phyloP scores from a whole-genome alignment of 768 basidiomycete genomes.

The Russula ochroleuca region DNA sequence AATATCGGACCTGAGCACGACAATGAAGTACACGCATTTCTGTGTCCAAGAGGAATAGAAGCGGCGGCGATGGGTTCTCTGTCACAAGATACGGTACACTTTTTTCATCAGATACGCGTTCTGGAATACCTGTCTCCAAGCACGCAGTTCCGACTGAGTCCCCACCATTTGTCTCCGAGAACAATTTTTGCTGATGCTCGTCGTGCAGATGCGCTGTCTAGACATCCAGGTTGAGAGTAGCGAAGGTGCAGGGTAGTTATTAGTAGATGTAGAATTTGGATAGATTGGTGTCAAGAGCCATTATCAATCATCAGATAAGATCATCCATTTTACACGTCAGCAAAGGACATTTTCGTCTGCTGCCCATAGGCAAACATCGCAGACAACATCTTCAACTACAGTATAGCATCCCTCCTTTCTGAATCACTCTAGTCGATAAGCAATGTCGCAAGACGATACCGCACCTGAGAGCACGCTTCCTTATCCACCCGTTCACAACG shows the following conservation, averaged over 20 bases:
- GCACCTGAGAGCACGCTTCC: conserved; percentile 65
- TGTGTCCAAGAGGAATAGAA: background rate
- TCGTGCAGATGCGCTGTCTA: background rate
- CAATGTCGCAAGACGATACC: conserved; percentile 21
- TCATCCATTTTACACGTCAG: background rate
- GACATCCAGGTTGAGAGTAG: background rate
- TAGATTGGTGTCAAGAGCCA: background rate
- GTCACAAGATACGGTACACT: background rate
- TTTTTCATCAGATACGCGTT: background rate
- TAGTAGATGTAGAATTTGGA: background rate
- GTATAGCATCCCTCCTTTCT: background rate
- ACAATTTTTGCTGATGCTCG: background rate
- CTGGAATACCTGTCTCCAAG: background rate
- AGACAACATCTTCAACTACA: background rate
- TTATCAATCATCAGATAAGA: conserved; percentile 6
- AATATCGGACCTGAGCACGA: background rate
- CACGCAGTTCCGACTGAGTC: background rate
- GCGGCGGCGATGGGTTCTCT: background rate
- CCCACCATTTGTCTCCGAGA: background rate
- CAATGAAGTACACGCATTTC: background rate
- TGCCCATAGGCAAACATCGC: background rate
- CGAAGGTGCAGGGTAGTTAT: background rate
- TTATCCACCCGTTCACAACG: conserved; percentile 72
- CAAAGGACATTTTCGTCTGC: background rate
- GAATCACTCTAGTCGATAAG: background rate